Evolutionary conservation across 805 yeast species (phyloP).

Genomic region (Ogataea methanolica): DNA sequence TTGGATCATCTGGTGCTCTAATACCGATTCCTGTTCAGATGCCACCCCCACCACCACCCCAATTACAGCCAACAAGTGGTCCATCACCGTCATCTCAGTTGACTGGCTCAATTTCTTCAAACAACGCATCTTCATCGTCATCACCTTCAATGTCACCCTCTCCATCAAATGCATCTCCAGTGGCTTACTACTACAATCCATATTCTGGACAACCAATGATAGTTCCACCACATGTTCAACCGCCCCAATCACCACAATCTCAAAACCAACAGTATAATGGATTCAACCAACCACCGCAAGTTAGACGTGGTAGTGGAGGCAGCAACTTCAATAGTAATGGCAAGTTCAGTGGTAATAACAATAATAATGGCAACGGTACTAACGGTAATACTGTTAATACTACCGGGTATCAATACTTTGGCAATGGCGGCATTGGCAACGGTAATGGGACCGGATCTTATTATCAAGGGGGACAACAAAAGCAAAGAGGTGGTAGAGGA

Average conservation of each 20-base stretch:
- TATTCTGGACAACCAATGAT: too few relatives aligned
- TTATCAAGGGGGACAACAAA: too few relatives aligned
- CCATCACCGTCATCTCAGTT: slow-evolving; percentile 1
- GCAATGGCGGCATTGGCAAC: slow-evolving; percentile 7
- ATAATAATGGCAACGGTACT: slow-evolving; percentile 3
- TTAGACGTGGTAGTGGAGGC: too few relatives aligned
- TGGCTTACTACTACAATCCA: too few relatives aligned
- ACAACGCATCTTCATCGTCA: too few relatives aligned
- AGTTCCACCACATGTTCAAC: too few relatives aligned
- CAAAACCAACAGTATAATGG: too few relatives aligned
- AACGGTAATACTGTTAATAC: slow-evolving; percentile 1
- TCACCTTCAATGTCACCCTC: too few relatives aligned
- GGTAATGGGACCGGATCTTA: not conserved
- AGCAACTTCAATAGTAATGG: too few relatives aligned
- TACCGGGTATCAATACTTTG: not conserved
- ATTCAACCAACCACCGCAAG: too few relatives aligned
- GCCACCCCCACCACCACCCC: slow-evolving; percentile 17
- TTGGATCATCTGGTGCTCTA: slow-evolving; percentile 21
- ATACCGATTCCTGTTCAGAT: slow-evolving; percentile 2
- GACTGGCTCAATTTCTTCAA: not conserved
- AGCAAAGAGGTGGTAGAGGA: not conserved
- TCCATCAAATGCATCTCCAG: too few relatives aligned
- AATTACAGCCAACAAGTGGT: slow-evolving; percentile 10
- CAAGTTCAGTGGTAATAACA: slow-evolving; percentile 2
- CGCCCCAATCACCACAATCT: too few relatives aligned